Evolutionary conservation across 305 asterid species (phyloP), one percentile per base, ranked within the genome.

Genomic region (Plantago lanceolata): DNA sequence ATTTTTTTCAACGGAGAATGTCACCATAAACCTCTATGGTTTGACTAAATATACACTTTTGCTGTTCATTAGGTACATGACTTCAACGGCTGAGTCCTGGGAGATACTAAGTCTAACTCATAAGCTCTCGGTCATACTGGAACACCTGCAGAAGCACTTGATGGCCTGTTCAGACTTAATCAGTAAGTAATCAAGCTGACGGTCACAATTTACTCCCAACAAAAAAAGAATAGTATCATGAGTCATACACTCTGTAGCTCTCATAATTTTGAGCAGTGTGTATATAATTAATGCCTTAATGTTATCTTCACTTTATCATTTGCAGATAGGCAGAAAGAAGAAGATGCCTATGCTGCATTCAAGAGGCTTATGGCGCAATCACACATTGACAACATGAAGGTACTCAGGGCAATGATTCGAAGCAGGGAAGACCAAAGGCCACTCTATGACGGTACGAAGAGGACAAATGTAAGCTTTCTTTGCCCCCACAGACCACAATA

Each of bases 311-410:
- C 64, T 18, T 64, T 24, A 1, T 15, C 19, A 56, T 15, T 6
- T 53, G 55, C 85, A 90, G 97, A 73, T 61, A 79, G 65, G 58
- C 78, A 68, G 78, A 79, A 79, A 72, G 70, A 57, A 17, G 57
- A 73, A 48, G 89, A 78, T 45, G 78, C 72, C 17, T 88, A 68
- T 51, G 21, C 53, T 5, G 84, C 81, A 21, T 79, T 93, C 71
- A 65, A 57, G 69, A 73, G 63, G 29, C 83, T 88, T 21, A 76
- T 90, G 48, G 86, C 75, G 56, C 59, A 84, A 14, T 55, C 86
- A 17, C 97, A 90, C 57, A 63, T 86, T 4, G 99, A 93, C 75
- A 93, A 93, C 81, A 79, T 79, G 84, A 87, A 69, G 79, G 81
- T 87, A 28, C 76, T 87, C 19, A 67, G 67, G 51, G 80, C 86